These are phyloP conservation scores for Domatiomyces globalis DNA, from an alignment of 2,329 filamentous ascomycete genomes.

Conservation along the genomic window DNA sequence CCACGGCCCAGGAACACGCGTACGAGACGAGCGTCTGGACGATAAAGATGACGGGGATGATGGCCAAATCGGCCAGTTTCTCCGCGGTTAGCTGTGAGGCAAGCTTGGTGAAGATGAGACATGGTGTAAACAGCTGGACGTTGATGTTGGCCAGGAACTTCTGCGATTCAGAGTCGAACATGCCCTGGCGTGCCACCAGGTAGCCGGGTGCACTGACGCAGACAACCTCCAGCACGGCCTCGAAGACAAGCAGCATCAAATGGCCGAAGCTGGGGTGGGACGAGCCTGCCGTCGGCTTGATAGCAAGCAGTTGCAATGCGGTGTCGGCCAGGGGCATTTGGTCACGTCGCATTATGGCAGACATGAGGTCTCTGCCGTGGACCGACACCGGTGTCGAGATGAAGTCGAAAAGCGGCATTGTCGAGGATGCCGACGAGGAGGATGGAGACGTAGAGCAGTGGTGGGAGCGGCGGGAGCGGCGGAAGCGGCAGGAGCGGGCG, in stretches of 20 bases:
- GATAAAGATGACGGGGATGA: slow-evolving; percentile 90
- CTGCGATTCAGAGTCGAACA: slow-evolving; percentile 91
- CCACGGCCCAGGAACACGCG: slow-evolving; percentile 54
- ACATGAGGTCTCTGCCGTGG: slow-evolving; percentile 8
- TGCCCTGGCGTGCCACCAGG: slow-evolving; percentile 73
- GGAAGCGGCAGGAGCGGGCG: background rate
- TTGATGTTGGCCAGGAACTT: slow-evolving; percentile 96
- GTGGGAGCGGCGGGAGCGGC: background rate
- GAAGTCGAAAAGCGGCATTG: slow-evolving; percentile 15
- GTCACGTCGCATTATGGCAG: slow-evolving; percentile 9
- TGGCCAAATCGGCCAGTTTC: slow-evolving; percentile 74
- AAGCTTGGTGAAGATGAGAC: slow-evolving; percentile 93
- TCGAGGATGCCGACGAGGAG: slow-evolving; percentile 1
- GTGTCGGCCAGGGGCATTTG: slow-evolving; percentile 10
- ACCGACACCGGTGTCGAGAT: slow-evolving; percentile 14
- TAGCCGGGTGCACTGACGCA: slow-evolving; percentile 92
- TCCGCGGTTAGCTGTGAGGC: slow-evolving; percentile 86
- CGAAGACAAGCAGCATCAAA: slow-evolving; percentile 72
- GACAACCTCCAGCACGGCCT: slow-evolving; percentile 87
- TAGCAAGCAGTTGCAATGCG: slow-evolving; percentile 5
- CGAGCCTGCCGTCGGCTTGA: slow-evolving; percentile 18
- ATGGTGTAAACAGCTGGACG: slow-evolving; percentile 90
- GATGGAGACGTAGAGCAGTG: background rate
- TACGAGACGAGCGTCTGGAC: slow-evolving; percentile 82
- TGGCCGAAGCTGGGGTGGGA: slow-evolving; percentile 40